Percentiles rank a stretch among this genome's conserved stretches.
Evolutionary conservation across 805 yeast species (phyloP).

Genomic region (Spathaspora boniae): DNA sequence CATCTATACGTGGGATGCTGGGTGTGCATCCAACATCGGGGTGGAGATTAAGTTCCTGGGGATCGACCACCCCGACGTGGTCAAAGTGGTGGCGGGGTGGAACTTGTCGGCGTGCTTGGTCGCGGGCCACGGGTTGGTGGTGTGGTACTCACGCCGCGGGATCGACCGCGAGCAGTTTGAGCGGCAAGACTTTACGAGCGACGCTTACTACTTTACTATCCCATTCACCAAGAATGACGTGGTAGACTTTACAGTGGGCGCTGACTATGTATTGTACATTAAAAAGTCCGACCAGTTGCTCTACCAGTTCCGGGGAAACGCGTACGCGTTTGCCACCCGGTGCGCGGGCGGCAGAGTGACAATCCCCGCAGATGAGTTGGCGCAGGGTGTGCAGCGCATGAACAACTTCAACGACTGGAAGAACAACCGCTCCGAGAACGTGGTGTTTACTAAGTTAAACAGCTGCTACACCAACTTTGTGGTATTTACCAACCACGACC

Average conservation of each 20-base stretch:
- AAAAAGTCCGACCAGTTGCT: constrained; percentile 39
- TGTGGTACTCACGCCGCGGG: constrained; percentile 46
- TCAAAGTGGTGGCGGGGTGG: constrained; percentile 63
- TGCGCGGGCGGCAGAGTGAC: neutral
- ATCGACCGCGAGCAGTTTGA: constrained; percentile 18
- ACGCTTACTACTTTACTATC: constrained; percentile 40
- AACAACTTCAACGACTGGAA: constrained; percentile 23
- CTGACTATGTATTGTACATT: constrained; percentile 49
- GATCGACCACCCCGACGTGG: constrained; percentile 6
- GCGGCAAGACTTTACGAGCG: constrained; percentile 11
- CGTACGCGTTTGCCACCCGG: constrained; percentile 13
- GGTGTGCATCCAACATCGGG: constrained; percentile 31
- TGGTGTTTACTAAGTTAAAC: constrained; percentile 46
- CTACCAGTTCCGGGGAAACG: constrained; percentile 30
- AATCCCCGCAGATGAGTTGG: constrained; percentile 4
- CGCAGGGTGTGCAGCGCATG: neutral
- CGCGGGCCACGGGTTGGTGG: constrained; percentile 49
- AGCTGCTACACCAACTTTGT: constrained; percentile 56
- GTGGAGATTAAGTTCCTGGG: constrained; percentile 40
- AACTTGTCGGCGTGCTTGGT: constrained; percentile 49
- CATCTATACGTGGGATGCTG: constrained; percentile 64
- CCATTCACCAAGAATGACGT: constrained; percentile 39
- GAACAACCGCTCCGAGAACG: constrained; percentile 11
- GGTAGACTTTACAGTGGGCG: constrained; percentile 55
- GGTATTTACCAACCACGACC: constrained; percentile 50